phyloP scores from a whole-genome alignment of 1,284 basidiomycete species.

The Rhodotorula sp. region DNA sequence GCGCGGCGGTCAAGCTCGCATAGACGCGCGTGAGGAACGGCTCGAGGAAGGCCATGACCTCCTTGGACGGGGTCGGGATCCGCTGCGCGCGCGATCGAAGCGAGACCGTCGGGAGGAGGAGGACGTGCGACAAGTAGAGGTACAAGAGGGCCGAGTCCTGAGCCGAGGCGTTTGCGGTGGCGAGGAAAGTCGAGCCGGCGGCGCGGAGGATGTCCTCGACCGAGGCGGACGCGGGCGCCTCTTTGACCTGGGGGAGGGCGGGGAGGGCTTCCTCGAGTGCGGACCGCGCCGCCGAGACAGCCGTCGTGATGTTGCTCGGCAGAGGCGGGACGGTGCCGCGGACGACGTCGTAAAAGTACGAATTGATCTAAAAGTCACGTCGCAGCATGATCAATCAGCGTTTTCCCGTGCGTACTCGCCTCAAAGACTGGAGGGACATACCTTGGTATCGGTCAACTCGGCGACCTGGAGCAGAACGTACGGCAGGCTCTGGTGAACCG shows the following conservation, averaged over 20 bases:
- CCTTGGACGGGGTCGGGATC: slow-evolving; percentile 23
- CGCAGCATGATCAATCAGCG: background rate
- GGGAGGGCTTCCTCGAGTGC: slow-evolving; percentile 21
- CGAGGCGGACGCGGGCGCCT: slow-evolving; percentile 12
- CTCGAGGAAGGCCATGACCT: slow-evolving; percentile 31
- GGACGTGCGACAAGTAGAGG: slow-evolving; percentile 35
- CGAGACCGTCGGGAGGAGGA: slow-evolving; percentile 31
- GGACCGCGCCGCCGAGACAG: slow-evolving; percentile 13
- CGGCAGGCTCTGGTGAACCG: slow-evolving; percentile 57
- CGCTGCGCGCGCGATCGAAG: slow-evolving; percentile 35
- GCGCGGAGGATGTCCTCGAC: slow-evolving; percentile 26
- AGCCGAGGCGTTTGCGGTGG: slow-evolving; percentile 9
- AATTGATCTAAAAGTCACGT: slow-evolving; percentile 18
- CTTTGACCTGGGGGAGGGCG: slow-evolving; percentile 8
- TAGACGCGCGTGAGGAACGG: slow-evolving; percentile 33
- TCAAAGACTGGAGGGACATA: slow-evolving; percentile 40
- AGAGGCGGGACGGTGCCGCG: slow-evolving; percentile 27
- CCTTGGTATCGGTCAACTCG: slow-evolving; percentile 64
- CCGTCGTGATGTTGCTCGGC: slow-evolving; percentile 18
- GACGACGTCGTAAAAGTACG: slow-evolving; percentile 37
- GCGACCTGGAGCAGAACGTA: slow-evolving; percentile 57
- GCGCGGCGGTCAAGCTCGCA: slow-evolving; percentile 17
- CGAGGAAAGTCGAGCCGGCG: slow-evolving; percentile 23
- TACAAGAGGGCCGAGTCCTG: slow-evolving; percentile 30
- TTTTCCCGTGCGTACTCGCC: background rate